Conservation (phyloP, 192 early-diverging fungal genomes). For the Gaertneriomyces semiglobifer region DNA sequence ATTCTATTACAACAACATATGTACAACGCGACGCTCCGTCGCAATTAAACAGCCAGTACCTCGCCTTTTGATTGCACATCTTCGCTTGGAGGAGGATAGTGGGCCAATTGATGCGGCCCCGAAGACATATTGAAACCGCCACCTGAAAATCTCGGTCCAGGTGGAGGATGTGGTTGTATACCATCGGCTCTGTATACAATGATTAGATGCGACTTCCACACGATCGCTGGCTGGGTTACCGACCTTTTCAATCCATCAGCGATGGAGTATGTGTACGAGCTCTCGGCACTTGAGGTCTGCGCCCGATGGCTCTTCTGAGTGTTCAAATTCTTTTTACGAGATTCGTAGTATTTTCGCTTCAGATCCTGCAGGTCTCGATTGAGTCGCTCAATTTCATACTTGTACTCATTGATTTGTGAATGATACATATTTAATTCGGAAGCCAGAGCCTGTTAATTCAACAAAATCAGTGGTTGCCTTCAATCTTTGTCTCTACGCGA, state of each 20-base stretch:
- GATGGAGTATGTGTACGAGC: background rate
- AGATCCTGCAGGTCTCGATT: slow-evolving; percentile 54
- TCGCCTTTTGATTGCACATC: no score
- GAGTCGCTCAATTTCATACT: slow-evolving; percentile 57
- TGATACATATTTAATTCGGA: slow-evolving; percentile 67
- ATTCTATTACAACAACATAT: no score
- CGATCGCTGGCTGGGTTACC: background rate
- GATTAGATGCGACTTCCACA: background rate
- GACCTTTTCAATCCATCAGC: background rate
- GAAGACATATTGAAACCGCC: slow-evolving; percentile 48
- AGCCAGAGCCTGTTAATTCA: slow-evolving; percentile 48
- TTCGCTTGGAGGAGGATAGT: no score
- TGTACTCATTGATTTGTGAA: slow-evolving; percentile 61
- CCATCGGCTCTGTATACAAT: background rate
- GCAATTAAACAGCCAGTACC: no score
- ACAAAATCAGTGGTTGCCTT: slow-evolving; percentile 9
- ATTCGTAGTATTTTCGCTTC: slow-evolving; percentile 57
- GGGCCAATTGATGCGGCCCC: background rate
- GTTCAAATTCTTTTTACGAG: slow-evolving; percentile 10
- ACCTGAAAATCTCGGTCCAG: slow-evolving; percentile 41
- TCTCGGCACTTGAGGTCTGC: background rate
- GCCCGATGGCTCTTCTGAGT: background rate
- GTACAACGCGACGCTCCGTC: no score
- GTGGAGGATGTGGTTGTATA: slow-evolving; percentile 22
- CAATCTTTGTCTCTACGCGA: background rate